Base-by-base conservation (phyloP, 2,329 filamentous ascomycete genomes). In the Aspergillus tubingensis region DNA sequence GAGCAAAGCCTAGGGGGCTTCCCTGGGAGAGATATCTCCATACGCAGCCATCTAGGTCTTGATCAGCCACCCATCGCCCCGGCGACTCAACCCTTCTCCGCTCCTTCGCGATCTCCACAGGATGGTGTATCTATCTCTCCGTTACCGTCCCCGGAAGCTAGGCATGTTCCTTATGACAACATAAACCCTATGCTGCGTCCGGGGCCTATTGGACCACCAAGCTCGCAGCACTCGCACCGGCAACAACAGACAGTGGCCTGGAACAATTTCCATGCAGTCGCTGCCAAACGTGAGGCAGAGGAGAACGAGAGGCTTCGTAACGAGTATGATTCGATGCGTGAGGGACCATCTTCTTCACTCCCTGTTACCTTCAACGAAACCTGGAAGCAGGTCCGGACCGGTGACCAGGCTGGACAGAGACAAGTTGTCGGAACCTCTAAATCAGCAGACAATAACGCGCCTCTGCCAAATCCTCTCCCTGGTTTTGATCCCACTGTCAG, bases 1-100 rank as follows among this genome's bases (percentile, higher is more conserved):
- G 85, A 86, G 63, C 80, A 80, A 60, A 75, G 74, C 59, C 80
- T 84, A 57, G 77, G 78, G 36, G 79, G 79, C 43, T 83, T 82
- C 57, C 76, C 82, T 49, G 71, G 79, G 43, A 77, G 79, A 48
- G 76, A 81, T 60, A 64, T 78, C 27, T 65, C 72, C 60, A 73
- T 80, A n/a, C 77, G 78, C 54, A 71, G 69, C 53, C 72, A 74
- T 60, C 73, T 80, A 36, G 71, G 73, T 50, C 69, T 80, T 13
- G 77, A 78, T 25, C 76, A 79, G 57, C 52, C 74, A 17, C 65
- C 75, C 48, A 77, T 80, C 52, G 68, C 70, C 27, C 67, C 73
- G 30, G 65, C 66, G 36, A 53, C 73, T 30, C 73, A 71, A 15
- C 63, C 73, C 13, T 74, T 78, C 57, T 64, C 71, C 49, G 65